Base-by-base conservation (phyloP, 2,329 filamentous ascomycete genomes). In the Cercospora sesami region DNA sequence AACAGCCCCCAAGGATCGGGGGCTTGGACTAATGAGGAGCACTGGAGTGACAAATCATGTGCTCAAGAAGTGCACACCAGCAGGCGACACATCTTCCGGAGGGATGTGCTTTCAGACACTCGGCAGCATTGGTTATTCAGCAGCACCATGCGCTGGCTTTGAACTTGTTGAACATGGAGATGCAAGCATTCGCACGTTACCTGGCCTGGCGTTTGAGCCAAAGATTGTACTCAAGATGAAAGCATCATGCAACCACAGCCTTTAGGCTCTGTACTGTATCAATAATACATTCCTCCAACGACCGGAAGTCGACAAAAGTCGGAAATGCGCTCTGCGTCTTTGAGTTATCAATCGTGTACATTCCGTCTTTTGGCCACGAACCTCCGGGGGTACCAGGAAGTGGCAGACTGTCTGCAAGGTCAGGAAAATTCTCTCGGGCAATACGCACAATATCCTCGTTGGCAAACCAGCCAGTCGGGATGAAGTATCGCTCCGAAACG, bases 401-500 rank as follows among this genome's bases (percentile, higher is more conserved):
- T 28, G 60, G 60, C 23, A 62, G 14, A n/a, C 12, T 48, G 16
- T 62, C 60, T 62, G 60, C 39, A 26, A 62, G 60, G 23, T 48
- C 18, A 16, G 36, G 60, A 18, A 45, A 62, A n/a, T 60, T 48
- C 16, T 45, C 36, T 42, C 60, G 60, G 36, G 60, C 60, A 12
- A 48, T 48, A 23, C 36, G 60, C 18, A 28, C 36, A 30, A 45
- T 48, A 18, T 62, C 60, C 58, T 62, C 36, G 36, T 62, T 62
- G 18, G 60, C 60, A 48, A 62, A 62, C 58, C 58, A 60, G 12
- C 58, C 58, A 23, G 58, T 60, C n/a, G 58, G 58, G n/a, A 60
- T 60, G 18, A 60, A 60, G 58, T 60, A 60, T 26, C 58, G 31
- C 30, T 60, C 58, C n/a, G 58, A 60, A 14, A 60, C 30, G 21